A percentile compares a stretch with the other conserved stretches of the same genome.
These are phyloP conservation scores for Castanopsis chinensis DNA, from an alignment of 306 rosid species.

Conservation along the genomic window DNA sequence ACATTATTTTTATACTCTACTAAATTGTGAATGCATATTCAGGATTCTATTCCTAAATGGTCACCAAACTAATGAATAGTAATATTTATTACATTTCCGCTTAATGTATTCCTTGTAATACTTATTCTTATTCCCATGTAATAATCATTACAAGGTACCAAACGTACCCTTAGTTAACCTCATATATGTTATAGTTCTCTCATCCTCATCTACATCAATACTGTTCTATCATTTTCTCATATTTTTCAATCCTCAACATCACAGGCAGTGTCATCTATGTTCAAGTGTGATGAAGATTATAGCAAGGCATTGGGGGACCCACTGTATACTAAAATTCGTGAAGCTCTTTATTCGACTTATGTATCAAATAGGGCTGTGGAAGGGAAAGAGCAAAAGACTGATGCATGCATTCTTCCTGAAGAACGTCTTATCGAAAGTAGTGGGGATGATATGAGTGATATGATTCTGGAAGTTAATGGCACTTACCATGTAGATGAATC, in stretches of 20 bases:
- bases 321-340: slow-evolving; percentile 53
- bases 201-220: neutral
- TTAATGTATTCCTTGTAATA: too few relatives aligned
- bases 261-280: slow-evolving; percentile 72
- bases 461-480: slow-evolving; percentile 23
- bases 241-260: slow-evolving; percentile 10
- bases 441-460: slow-evolving; percentile 25
- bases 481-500: slow-evolving; percentile 25
- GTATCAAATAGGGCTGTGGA: slow-evolving; percentile 30
- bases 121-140: too few relatives aligned
- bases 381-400: slow-evolving; percentile 26
- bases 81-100: too few relatives aligned
- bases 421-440: slow-evolving; percentile 25
- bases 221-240: slow-evolving; percentile 7
- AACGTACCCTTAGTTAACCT: neutral
- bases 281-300: slow-evolving; percentile 51
- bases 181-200: neutral
- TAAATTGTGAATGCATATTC: too few relatives aligned
- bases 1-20: too few relatives aligned
- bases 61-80: too few relatives aligned
- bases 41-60: too few relatives aligned
- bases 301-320: slow-evolving; percentile 57
- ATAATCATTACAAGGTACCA: too few relatives aligned
- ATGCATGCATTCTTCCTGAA: slow-evolving; percentile 21
- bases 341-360: slow-evolving; percentile 34